These are phyloP conservation scores for Aspergillus bridgeri DNA, from an alignment of 495 filamentous ascomycete species.

Conservation along the genomic window DNA sequence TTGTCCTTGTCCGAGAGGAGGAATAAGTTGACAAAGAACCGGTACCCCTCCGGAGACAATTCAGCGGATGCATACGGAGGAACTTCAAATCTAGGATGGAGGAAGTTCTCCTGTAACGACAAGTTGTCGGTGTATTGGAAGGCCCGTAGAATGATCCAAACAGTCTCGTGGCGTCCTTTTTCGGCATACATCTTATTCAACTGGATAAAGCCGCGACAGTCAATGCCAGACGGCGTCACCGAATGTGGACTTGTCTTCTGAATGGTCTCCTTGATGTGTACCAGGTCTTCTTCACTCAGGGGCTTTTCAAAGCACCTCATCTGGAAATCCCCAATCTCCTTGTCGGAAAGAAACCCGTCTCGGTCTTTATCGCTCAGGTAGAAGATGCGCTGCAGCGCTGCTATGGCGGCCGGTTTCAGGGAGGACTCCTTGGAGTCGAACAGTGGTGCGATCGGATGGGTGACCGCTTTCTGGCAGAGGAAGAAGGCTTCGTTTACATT, in stretches of 20 bases:
- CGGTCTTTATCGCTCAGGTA: slow-evolving; percentile 95
- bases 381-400: slow-evolving; percentile 84
- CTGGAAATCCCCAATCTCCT: slow-evolving; percentile 88
- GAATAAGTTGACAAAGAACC: slow-evolving; percentile 97
- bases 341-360: slow-evolving; percentile 88
- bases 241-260: slow-evolving; percentile 61
- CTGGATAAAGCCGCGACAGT: slow-evolving; percentile 75
- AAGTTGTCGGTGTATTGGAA: slow-evolving; percentile 96
- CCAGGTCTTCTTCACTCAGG: slow-evolving; percentile 70
- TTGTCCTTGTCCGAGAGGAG: slow-evolving; percentile 95
- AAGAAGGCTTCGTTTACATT: slow-evolving; percentile 98
- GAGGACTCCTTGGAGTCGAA: slow-evolving; percentile 92
- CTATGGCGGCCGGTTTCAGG: slow-evolving; percentile 82
- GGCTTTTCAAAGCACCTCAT: slow-evolving; percentile 85
- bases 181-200: slow-evolving; percentile 95
- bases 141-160: slow-evolving; percentile 94
- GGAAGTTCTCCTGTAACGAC: slow-evolving; percentile 81
- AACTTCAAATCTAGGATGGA: slow-evolving; percentile 93
- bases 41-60: slow-evolving; percentile 88
- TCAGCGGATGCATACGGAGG: slow-evolving; percentile 89
- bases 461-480: slow-evolving; percentile 97
- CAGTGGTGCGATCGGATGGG: slow-evolving; percentile 91
- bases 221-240: slow-evolving; percentile 68
- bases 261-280: slow-evolving; percentile 84
- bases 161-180: slow-evolving; percentile 96